Evolutionary conservation across 2,329 filamentous ascomycete species (phyloP).

Genomic region (Calonectria pteridis): DNA sequence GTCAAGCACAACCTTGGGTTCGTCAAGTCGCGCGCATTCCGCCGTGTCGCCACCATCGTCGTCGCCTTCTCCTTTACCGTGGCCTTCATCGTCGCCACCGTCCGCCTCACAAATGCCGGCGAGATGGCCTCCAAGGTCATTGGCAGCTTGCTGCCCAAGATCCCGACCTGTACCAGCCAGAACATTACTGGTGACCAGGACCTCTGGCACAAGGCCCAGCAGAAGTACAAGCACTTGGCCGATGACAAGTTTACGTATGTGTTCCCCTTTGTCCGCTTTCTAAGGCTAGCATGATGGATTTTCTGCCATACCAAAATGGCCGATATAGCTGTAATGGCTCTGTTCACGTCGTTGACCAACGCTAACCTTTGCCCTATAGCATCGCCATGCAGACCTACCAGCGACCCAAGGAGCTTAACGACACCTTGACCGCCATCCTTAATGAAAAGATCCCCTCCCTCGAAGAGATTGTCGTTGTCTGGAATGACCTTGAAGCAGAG

Average conservation of each 20-base stretch:
- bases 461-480: constrained; percentile 53
- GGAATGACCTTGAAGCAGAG: constrained; percentile 51
- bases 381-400: constrained; percentile 54
- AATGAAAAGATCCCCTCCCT: constrained; percentile 50
- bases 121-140: constrained; percentile 34
- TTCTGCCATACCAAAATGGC: background rate
- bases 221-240: constrained; percentile 41
- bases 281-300: background rate
- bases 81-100: constrained; percentile 31
- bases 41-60: constrained; percentile 24
- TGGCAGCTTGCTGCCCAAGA: constrained; percentile 31
- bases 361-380: constrained; percentile 33
- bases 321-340: too few relatives aligned
- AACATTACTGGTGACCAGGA: constrained; percentile 30
- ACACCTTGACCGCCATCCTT: constrained; percentile 47
- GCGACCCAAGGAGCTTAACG: constrained; percentile 51
- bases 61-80: constrained; percentile 26
- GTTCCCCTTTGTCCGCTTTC: too few relatives aligned
- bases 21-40: constrained; percentile 37
- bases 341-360: background rate
- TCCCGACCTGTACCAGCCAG: constrained; percentile 32
- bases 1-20: constrained; percentile 24
- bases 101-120: constrained; percentile 34
- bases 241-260: constrained; percentile 51
- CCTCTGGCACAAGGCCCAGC: constrained; percentile 37